These are phyloP conservation scores for Pythium dissotocum DNA, from an alignment of 352 stramenopile species.

Conservation along the genomic window DNA sequence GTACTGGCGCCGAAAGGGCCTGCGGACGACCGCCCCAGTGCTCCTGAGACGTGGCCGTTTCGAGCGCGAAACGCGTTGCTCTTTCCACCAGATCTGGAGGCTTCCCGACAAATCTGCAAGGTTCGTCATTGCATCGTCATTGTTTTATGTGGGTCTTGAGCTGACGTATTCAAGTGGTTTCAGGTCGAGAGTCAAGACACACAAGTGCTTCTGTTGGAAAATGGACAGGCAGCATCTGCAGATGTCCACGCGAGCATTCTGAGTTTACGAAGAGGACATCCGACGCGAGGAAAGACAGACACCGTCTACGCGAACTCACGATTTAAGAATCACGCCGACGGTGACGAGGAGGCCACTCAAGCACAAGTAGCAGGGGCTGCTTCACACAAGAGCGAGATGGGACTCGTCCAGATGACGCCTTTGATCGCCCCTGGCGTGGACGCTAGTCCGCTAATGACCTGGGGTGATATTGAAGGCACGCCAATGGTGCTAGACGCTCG, in stretches of 20 bases:
- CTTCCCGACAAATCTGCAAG: constrained; percentile 58
- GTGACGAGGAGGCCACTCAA: not conserved
- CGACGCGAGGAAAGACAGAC: constrained; percentile 36
- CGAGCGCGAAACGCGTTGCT: constrained; percentile 74
- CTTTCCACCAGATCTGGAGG: constrained; percentile 69
- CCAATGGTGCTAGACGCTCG: constrained; percentile 53
- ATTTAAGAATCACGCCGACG: constrained; percentile 31
- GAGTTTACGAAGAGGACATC: constrained; percentile 21
- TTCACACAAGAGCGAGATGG: constrained; percentile 1
- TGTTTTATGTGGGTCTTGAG: not conserved
- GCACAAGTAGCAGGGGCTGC: not conserved
- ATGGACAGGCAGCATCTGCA: constrained; percentile 15
- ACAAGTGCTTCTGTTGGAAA: constrained; percentile 42
- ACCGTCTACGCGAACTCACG: constrained; percentile 80
- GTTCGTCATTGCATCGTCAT: constrained; percentile 26
- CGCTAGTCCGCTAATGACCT: constrained; percentile 82
- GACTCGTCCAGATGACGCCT: constrained; percentile 80
- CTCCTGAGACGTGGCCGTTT: constrained; percentile 75
- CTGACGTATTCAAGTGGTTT: not conserved
- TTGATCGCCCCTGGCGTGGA: constrained; percentile 69
- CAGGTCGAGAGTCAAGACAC: constrained; percentile 4
- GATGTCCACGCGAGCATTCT: not conserved
- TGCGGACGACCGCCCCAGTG: constrained; percentile 58
- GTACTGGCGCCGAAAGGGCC: constrained; percentile 38
- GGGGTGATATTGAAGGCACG: constrained; percentile 83